These are phyloP conservation scores for Gynochthodes officinalis DNA, from an alignment of 257 asterid genomes.

Conservation along the genomic window DNA sequence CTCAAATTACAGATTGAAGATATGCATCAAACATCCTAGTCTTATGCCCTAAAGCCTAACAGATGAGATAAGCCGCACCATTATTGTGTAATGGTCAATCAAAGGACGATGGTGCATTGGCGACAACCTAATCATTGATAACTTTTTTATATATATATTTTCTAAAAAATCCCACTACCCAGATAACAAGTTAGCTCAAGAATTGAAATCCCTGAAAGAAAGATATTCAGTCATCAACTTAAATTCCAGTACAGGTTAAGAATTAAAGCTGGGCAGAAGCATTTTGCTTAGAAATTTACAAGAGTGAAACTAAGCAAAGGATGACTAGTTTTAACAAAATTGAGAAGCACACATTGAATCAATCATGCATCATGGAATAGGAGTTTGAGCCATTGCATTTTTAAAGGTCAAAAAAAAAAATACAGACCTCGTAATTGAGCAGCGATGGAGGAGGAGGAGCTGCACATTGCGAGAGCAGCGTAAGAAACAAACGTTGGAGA, in stretches of 20 bases:
- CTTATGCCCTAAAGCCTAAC: not conserved
- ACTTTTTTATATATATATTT: no score
- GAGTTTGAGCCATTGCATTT: not conserved
- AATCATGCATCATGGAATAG: not conserved
- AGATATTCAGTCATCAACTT: no score
- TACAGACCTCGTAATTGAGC: conserved; percentile 5
- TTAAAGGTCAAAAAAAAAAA: no score
- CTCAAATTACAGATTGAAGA: not conserved
- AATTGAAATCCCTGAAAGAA: not conserved
- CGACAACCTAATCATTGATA: not conserved
- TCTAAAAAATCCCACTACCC: not conserved
- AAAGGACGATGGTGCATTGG: not conserved
- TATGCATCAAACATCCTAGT: not conserved
- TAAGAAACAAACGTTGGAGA: no score
- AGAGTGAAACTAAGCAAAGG: not conserved
- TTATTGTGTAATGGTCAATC: not conserved
- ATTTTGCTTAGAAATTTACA: not conserved
- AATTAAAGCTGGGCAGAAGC: not conserved
- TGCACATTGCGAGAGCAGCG: not conserved
- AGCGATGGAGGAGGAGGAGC: not conserved
- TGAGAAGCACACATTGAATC: not conserved
- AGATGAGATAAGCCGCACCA: not conserved
- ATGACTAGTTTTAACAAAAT: not conserved
- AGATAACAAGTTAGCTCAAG: not conserved
- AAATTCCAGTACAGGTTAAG: no score